These are phyloP conservation scores for Kockiozyma suomiensis DNA, from an alignment of 805 yeast genomes.

Conservation along the genomic window DNA sequence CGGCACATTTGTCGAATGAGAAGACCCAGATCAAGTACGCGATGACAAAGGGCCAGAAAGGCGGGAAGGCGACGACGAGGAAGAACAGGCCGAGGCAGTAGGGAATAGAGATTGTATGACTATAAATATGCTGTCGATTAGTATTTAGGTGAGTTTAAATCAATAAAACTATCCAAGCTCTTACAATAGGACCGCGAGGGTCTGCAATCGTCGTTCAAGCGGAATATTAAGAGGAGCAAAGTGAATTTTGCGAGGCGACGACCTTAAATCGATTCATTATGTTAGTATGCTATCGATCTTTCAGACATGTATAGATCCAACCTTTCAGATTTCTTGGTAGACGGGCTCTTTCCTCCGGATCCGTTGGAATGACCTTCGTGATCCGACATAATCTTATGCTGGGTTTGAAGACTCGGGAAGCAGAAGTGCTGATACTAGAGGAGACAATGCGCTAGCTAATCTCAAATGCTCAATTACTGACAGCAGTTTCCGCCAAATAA, in stretches of 20 bases:
- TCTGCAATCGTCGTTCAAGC: slow-evolving; percentile 59
- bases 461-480: no score
- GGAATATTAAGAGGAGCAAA: slow-evolving; percentile 62
- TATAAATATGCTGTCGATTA: no score
- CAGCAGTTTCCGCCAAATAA: no score
- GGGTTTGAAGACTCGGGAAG: no score
- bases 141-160: no score
- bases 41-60: slow-evolving; percentile 67
- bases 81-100: slow-evolving; percentile 47
- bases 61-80: slow-evolving; percentile 58
- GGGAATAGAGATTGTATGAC: slow-evolving; percentile 29
- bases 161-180: no score
- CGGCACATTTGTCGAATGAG: slow-evolving; percentile 63
- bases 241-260: slow-evolving; percentile 15
- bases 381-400: not conserved
- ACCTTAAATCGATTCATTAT: not conserved
- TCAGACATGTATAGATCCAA: no score
- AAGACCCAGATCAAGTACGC: slow-evolving; percentile 62
- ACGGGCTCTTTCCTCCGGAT: not conserved
- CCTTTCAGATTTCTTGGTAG: not conserved
- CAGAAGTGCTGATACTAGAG: no score
- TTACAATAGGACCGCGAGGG: slow-evolving; percentile 63
- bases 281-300: no score
- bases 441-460: no score
- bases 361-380: not conserved